Evolutionary conservation across 1,139 yeast species (phyloP).

Genomic region (Martiniozyma asiatica): DNA sequence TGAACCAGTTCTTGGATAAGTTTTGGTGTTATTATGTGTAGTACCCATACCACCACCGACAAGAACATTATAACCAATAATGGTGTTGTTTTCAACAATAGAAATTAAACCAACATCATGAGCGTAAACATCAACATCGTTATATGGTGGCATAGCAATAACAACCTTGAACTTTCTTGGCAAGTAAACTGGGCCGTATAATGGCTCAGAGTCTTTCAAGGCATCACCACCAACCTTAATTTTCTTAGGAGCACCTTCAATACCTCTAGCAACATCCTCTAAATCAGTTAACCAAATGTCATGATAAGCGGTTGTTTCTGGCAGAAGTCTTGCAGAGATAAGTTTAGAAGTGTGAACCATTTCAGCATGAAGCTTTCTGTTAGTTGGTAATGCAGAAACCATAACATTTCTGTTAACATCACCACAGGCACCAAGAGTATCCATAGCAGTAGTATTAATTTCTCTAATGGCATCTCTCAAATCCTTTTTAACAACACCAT

Average conservation of each 20-base stretch:
- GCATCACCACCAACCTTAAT: slow-evolving; percentile 83
- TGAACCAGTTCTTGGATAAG: slow-evolving; percentile 92
- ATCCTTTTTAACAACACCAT: slow-evolving; percentile 85
- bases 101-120: slow-evolving; percentile 91
- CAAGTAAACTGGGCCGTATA: slow-evolving; percentile 75
- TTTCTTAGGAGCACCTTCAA: slow-evolving; percentile 68
- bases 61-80: slow-evolving; percentile 72
- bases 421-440: slow-evolving; percentile 96
- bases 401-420: slow-evolving; percentile 96
- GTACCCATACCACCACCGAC: slow-evolving; percentile 99
- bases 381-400: slow-evolving; percentile 77
- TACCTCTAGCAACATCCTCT: slow-evolving; percentile 47
- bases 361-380: slow-evolving; percentile 72
- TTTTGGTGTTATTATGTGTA: slow-evolving; percentile 92
- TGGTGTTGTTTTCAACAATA: slow-evolving; percentile 53
- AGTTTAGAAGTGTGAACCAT: slow-evolving; percentile 49
- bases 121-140: slow-evolving; percentile 94
- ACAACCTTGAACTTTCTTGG: slow-evolving; percentile 96
- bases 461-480: slow-evolving; percentile 88
- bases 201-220: slow-evolving; percentile 74
- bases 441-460: slow-evolving; percentile 81
- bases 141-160: slow-evolving; percentile 91
- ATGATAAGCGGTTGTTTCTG: slow-evolving; percentile 89
- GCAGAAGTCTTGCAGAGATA: slow-evolving; percentile 75
- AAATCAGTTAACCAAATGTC: slow-evolving; percentile 88